These are phyloP conservation scores for Cenchrus fungigraminus DNA, from an alignment of 176 grass and related monocot genomes.

Conservation along the genomic window DNA sequence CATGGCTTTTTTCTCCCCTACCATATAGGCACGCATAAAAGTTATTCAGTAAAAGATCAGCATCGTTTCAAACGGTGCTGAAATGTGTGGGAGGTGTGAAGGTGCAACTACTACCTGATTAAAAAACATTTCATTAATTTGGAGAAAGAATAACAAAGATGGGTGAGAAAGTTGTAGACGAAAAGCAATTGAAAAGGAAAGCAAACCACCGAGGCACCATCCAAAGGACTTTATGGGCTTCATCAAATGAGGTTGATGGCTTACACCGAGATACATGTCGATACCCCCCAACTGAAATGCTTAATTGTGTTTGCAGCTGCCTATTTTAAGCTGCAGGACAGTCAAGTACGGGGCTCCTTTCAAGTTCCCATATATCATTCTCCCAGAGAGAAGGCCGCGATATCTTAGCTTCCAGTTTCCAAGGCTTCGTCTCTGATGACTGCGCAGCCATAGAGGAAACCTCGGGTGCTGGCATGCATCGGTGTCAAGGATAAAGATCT, in stretches of 20 bases:
- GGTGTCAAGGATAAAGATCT: slow-evolving; percentile 43
- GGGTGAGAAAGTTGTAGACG: slow-evolving; percentile 56
- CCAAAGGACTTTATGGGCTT: slow-evolving; percentile 52
- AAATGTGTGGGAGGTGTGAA: slow-evolving; percentile 43
- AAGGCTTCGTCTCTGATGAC: slow-evolving; percentile 35
- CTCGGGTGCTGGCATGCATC: slow-evolving; percentile 31
- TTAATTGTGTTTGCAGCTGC: slow-evolving; percentile 40
- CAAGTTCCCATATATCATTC: slow-evolving; percentile 42
- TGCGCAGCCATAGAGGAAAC: slow-evolving; percentile 32
- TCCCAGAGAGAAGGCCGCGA: slow-evolving; percentile 39
- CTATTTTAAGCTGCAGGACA: slow-evolving; percentile 33
- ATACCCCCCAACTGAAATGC: slow-evolving; percentile 27
- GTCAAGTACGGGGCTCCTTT: slow-evolving; percentile 42
- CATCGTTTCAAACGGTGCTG: slow-evolving; percentile 16
- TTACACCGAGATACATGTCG: slow-evolving; percentile 22
- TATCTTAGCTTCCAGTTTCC: slow-evolving; percentile 39
- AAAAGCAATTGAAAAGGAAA: slow-evolving; percentile 59
- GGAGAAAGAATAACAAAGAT: slow-evolving; percentile 41
- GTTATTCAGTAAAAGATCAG: slow-evolving; percentile 43
- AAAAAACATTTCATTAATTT: neutral
- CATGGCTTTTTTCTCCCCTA: slow-evolving; percentile 32
- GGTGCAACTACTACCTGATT: slow-evolving; percentile 56
- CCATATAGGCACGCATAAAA: slow-evolving; percentile 32
- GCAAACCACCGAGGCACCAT: slow-evolving; percentile 52
- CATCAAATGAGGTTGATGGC: slow-evolving; percentile 50